Percentiles rank a stretch among this genome's conserved stretches.
These are phyloP conservation scores for Moelleriella libera DNA, from an alignment of 2,329 filamentous ascomycete species.

Conservation along the genomic window DNA sequence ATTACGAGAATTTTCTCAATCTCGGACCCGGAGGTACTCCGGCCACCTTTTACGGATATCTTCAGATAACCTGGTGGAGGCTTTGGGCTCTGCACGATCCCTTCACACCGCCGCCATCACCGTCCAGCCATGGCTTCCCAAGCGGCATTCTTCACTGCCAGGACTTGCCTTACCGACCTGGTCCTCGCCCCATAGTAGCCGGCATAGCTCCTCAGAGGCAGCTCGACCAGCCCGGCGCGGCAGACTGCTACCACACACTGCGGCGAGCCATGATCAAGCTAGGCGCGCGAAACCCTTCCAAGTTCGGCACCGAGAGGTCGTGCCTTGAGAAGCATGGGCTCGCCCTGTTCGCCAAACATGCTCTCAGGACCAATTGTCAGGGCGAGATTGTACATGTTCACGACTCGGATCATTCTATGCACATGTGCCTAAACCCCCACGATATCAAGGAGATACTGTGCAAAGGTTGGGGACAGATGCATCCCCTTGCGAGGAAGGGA, in stretches of 20 bases:
- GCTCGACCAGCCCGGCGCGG: constrained; percentile 48
- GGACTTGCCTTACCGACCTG: constrained; percentile 45
- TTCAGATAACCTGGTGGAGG: constrained; percentile 58
- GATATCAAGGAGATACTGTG: constrained; percentile 60
- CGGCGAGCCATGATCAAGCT: constrained; percentile 37
- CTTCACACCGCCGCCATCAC: constrained; percentile 41
- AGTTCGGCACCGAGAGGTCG: constrained; percentile 48
- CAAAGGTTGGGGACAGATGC: constrained; percentile 66
- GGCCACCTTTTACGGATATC: constrained; percentile 56
- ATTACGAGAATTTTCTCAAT: constrained; percentile 62
- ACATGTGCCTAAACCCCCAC: constrained; percentile 66
- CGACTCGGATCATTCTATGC: constrained; percentile 60
- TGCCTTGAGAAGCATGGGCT: constrained; percentile 75
- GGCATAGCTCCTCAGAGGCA: constrained; percentile 78
- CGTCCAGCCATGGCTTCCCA: constrained; percentile 29
- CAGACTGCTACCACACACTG: constrained; percentile 39
- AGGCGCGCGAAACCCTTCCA: constrained; percentile 25
- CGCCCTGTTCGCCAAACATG: constrained; percentile 55
- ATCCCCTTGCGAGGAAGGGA: constrained; percentile 51
- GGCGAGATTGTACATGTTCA: constrained; percentile 80
- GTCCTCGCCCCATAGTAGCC: constrained; percentile 50
- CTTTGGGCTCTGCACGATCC: constrained; percentile 59
- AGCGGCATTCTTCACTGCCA: constrained; percentile 40
- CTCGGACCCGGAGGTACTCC: constrained; percentile 74
- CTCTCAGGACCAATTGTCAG: constrained; percentile 55